Percentiles rank a stretch among this genome's conserved stretches.
Conservation (phyloP, 495 filamentous ascomycete genomes). For the Penicillium mononematosum region DNA sequence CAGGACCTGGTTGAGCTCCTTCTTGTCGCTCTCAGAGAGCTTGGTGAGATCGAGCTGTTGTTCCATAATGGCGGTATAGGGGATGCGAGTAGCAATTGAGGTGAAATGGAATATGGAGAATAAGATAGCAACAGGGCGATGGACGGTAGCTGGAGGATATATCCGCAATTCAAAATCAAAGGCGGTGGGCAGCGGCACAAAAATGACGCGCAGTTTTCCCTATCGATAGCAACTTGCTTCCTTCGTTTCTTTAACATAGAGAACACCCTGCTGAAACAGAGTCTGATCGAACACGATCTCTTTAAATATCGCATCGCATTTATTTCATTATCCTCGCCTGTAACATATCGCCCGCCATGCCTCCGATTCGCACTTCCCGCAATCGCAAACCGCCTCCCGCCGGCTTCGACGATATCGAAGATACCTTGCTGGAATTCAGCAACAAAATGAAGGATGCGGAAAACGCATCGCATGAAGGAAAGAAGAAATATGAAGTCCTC, state of each 20-base stretch:
- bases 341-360: constrained; percentile 57
- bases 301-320: neutral
- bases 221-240: constrained; percentile 15
- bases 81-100: neutral
- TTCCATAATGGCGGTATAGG: constrained; percentile 34
- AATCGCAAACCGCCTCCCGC: constrained; percentile 89
- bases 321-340: neutral
- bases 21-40: constrained; percentile 78
- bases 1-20: constrained; percentile 81
- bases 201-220: constrained; percentile 27
- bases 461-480: constrained; percentile 71
- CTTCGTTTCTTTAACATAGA: neutral
- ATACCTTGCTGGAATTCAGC: constrained; percentile 89
- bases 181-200: constrained; percentile 37
- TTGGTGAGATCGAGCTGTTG: constrained; percentile 59
- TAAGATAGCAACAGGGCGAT: neutral
- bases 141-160: constrained; percentile 2
- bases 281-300: neutral
- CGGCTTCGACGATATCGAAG: constrained; percentile 95
- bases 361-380: constrained; percentile 72
- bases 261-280: neutral
- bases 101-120: constrained; percentile 5
- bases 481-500: constrained; percentile 81
- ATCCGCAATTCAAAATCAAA: constrained; percentile 23
- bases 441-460: constrained; percentile 99